Evolutionary conservation across 306 rosid species (phyloP), one percentile per base, ranked within the genome.

Genomic region (Senna tora): DNA sequence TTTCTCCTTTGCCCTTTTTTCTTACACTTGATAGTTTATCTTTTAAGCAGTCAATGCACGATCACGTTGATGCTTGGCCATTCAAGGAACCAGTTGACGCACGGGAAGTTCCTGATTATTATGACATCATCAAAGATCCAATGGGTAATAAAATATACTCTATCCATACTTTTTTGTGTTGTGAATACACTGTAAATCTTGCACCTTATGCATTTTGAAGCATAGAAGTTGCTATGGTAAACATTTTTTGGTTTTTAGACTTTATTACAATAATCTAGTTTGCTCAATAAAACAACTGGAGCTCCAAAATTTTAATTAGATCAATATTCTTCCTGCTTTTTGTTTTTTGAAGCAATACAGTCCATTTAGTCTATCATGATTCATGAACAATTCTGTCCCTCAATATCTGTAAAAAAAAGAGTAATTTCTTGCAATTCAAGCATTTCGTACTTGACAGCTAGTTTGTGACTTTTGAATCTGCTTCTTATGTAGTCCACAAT

Each of bases 41-140:
- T 42, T 77, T 62, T 41, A 25, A 70, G 41, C 90, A 88, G 97
- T 67, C 89, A 9, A 83, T 90, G 96, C 66, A 71, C 20, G 98
- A 93, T n/a, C 98, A 90, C 45, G 92, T 65, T 7, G 98, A 93
- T 75, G 84, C 92, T 4, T 93, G 97, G 98, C 98, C 98, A 64
- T 93, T 93, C 85, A 93, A 86, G 88, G 98, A 93, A 41, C 98
- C 98, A n/a, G 96, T 93, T 71, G 90, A 93, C 65, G 77, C 81
- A 52, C 93, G 89, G 52, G 98, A 93, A 70, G 98, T 90, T 46
- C 98, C 97, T 56, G 97, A 93, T 84, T 90, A 93, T 82, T 90
- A 90, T 80, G 92, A 90, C 64, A 88, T 93, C 59, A 88, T 93
- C 72, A 93, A 90, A 84, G 96, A 93, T 84, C 90, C 98, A 59